phyloP scores from a whole-genome alignment of 2,329 filamentous ascomycete species.

The Daldinia sp. region DNA sequence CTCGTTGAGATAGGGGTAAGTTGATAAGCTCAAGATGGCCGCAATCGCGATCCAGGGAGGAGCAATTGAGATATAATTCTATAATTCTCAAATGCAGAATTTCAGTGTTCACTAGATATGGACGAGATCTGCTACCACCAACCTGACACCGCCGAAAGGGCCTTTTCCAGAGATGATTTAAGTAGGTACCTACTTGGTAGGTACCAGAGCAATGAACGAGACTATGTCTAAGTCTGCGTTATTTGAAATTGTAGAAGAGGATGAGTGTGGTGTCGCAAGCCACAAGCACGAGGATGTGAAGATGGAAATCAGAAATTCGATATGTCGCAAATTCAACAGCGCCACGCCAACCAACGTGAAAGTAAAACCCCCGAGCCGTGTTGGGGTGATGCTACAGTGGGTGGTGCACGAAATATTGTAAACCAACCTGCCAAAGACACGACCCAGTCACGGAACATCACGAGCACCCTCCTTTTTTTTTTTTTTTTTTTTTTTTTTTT shows the following conservation, averaged over 20 bases:
- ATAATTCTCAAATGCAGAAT: constrained; percentile 2
- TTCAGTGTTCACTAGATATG: constrained; percentile 5
- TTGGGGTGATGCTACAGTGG: background rate
- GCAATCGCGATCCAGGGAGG: constrained; percentile 30
- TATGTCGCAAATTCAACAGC: constrained; percentile 24
- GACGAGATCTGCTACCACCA: constrained; percentile 17
- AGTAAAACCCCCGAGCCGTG: constrained; percentile 9
- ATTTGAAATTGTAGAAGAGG: background rate
- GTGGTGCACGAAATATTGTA: background rate
- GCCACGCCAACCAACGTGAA: constrained; percentile 15
- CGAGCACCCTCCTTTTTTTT: background rate
- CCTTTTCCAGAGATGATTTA: constrained; percentile 1
- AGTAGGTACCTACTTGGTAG: background rate
- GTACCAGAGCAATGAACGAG: constrained; percentile 8
- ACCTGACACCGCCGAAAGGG: constrained; percentile 28
- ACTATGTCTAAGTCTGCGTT: constrained; percentile 23
- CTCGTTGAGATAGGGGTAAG: background rate
- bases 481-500: background rate
- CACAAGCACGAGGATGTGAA: constrained; percentile 28
- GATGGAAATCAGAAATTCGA: constrained; percentile 28
- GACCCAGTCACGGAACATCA: constrained; percentile 25
- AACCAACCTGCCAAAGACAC: constrained; percentile 28
- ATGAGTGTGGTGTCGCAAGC: constrained; percentile 33
- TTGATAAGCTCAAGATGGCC: constrained; percentile 1
- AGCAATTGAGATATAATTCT: background rate